phyloP scores from a whole-genome alignment of 371 early-diverging fungal genomes.

The Lichtheimia ornata region DNA sequence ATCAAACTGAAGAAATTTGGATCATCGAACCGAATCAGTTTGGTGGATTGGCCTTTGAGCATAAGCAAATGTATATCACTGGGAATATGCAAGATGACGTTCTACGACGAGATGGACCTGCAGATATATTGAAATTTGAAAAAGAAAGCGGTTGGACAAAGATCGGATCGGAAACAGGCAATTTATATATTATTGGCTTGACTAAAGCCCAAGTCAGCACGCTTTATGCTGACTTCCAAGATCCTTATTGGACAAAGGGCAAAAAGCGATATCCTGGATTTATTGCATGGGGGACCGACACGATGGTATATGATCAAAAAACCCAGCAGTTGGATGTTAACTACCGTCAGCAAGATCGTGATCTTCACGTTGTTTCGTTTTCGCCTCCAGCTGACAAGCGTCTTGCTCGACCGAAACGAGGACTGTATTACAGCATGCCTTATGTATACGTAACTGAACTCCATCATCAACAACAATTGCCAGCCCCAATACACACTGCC shows the following conservation, averaged over 20 bases:
- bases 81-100: constrained; percentile 47
- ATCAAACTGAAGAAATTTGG: constrained; percentile 63
- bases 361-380: constrained; percentile 35
- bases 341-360: constrained; percentile 23
- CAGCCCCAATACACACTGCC: constrained; percentile 22
- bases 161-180: constrained; percentile 33
- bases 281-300: constrained; percentile 55
- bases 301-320: constrained; percentile 34
- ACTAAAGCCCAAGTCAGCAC: constrained; percentile 49
- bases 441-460: constrained; percentile 23
- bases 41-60: constrained; percentile 64
- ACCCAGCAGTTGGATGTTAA: constrained; percentile 28
- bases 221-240: constrained; percentile 59
- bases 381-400: constrained; percentile 15
- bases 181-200: constrained; percentile 50
- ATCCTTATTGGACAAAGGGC: constrained; percentile 49
- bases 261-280: constrained; percentile 27
- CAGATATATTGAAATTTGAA: constrained; percentile 50
- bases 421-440: constrained; percentile 25
- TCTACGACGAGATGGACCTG: constrained; percentile 32
- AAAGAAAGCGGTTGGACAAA: constrained; percentile 52
- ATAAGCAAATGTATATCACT: constrained; percentile 39
- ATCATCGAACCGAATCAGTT: constrained; percentile 60
- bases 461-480: constrained; percentile 17
- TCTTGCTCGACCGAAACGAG: constrained; percentile 1